Base-by-base conservation (phyloP, 1,284 basidiomycete genomes). In the Malassezia equina region DNA sequence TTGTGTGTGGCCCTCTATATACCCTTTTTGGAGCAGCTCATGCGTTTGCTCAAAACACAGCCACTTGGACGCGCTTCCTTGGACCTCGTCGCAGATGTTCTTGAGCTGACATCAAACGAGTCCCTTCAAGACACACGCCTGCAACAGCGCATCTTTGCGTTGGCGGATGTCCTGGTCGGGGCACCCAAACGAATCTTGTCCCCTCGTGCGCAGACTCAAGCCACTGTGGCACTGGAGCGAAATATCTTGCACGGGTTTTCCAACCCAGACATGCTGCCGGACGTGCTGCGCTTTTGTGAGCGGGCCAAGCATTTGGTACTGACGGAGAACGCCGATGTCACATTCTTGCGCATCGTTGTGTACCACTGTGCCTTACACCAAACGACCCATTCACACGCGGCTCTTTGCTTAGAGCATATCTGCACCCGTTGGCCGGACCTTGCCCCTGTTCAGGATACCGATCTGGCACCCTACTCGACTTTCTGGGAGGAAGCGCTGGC, bases 311-410 rank as follows among this genome's bases (percentile, higher is more conserved):
- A 21, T 12, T 28, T 48, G 21, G 11, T 48, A 23, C 34, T 48
- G 27, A 48, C 46, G 8, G 23, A 34, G 15, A 11, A 19, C 7
- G 23, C 34, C 13, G 67, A 71, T 29, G 36, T 21, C 0, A 46
- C 42, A 34, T 70, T 71, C 39, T 53, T 64, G 47, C 51, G 63
- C 40, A 66, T 65, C 49, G 47, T 71, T 11, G 48, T 59, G 34
- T 62, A 71, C 24, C 62, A 63, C 11, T 47, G 31, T 8, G 19
- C 23, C 8, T 19, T 28, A 7, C 31, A 48, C 21, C 23, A 17
- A 6, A 21, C 3, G n/a, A 7, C 33, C 2, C 12, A 31, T 11
- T 11, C n/a, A 17, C 32, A 48, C 17, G 46, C 46, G 15, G 23
- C 17, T 9, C n/a, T 9, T 19, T 48, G 46, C 17, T 9, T 48